These are phyloP conservation scores for Salix koriyanagi DNA, from an alignment of 345 rosid genomes.

Conservation along the genomic window DNA sequence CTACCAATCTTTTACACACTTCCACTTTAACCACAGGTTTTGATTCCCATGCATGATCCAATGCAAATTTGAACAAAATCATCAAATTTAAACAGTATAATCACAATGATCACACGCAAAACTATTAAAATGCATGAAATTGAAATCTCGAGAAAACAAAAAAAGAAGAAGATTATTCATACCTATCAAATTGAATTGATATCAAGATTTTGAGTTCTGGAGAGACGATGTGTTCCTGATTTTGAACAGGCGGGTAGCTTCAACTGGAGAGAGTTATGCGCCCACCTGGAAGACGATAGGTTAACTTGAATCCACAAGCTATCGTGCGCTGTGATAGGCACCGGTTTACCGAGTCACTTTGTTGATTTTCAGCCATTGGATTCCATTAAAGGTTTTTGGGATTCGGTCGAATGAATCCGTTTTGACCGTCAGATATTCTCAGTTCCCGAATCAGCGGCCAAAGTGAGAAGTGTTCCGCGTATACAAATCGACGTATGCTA, in stretches of 20 bases:
- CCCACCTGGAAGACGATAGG: slow-evolving; percentile 20
- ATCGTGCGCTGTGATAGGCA: slow-evolving; percentile 13
- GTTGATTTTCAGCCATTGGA: background rate
- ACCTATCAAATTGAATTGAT: too few species aligned
- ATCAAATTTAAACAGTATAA: background rate
- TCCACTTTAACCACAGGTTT: background rate
- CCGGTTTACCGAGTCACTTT: background rate
- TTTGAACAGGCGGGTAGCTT: background rate
- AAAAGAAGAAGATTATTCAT: background rate
- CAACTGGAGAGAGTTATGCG: slow-evolving; percentile 5
- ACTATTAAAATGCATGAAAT: background rate
- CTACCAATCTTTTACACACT: background rate
- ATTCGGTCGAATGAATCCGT: too few species aligned
- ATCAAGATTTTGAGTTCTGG: background rate
- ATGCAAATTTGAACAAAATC: background rate
- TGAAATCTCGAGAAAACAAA: background rate
- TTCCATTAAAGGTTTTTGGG: background rate
- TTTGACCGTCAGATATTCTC: too few species aligned
- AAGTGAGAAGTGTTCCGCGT: too few species aligned
- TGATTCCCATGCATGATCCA: background rate
- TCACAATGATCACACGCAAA: background rate
- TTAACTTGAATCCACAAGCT: background rate
- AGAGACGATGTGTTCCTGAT: background rate
- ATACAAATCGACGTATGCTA: too few species aligned
- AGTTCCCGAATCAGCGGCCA: too few species aligned